A percentile compares a stretch with the other conserved stretches of the same genome.
Evolutionary conservation across 441 rosid species (phyloP).

Genomic region (Metrosideros polymorpha): DNA sequence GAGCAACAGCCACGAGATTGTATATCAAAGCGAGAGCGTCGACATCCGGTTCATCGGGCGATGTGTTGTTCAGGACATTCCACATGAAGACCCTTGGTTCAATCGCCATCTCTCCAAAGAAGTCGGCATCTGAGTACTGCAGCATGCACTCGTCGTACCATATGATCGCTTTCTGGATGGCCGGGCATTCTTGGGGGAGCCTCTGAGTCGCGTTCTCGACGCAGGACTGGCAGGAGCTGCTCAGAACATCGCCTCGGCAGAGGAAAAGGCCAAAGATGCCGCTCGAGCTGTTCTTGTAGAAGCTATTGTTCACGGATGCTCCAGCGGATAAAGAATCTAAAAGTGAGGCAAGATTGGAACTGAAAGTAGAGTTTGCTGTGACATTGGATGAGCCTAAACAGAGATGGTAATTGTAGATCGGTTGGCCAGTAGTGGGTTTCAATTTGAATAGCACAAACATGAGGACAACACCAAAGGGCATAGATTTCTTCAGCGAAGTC

Average conservation of each 20-base stretch:
- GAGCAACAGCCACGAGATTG: background rate
- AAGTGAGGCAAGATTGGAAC: background rate
- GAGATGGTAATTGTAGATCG: background rate
- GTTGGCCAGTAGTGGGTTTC: background rate
- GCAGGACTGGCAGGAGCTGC: slow-evolving; percentile 28
- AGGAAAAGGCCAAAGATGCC: slow-evolving; percentile 30
- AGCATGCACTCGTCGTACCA: background rate
- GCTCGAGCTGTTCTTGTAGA: slow-evolving; percentile 26
- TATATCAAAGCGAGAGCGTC: background rate
- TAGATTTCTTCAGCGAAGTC: background rate
- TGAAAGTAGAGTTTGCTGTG: background rate
- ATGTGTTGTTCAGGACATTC: background rate
- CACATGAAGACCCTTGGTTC: background rate
- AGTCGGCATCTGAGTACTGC: background rate
- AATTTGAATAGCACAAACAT: background rate
- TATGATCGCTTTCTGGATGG: background rate
- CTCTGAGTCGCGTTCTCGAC: background rate
- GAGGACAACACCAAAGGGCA: background rate
- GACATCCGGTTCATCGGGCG: background rate
- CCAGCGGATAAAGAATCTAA: slow-evolving; percentile 1
- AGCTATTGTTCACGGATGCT: slow-evolving; percentile 19
- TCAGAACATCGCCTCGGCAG: slow-evolving; percentile 43
- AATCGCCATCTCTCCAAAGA: background rate
- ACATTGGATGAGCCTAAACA: background rate
- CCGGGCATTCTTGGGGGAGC: background rate